Conservation (phyloP, 2,329 filamentous ascomycete species). For the Fusarium sp. region DNA sequence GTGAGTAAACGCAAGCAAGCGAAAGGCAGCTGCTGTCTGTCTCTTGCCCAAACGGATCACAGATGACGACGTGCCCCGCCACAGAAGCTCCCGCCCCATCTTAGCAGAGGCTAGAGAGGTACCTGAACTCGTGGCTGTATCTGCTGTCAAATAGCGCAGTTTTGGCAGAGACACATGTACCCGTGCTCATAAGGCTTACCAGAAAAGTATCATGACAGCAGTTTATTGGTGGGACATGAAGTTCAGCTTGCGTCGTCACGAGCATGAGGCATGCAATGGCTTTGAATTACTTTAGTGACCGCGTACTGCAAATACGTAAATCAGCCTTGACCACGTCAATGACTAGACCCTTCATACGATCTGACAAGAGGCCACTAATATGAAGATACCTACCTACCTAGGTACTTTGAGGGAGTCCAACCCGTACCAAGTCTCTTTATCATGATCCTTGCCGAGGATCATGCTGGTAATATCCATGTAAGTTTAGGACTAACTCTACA, state of each 20-base stretch:
- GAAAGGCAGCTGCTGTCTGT: slow-evolving; percentile 19
- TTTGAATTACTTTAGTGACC: slow-evolving; percentile 16
- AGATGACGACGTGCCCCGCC: slow-evolving; percentile 41
- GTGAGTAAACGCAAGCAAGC: slow-evolving; percentile 23
- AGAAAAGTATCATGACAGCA: slow-evolving; percentile 7
- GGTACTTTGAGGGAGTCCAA: too few species aligned
- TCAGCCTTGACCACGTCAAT: slow-evolving; percentile 6
- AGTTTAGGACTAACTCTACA: background rate
- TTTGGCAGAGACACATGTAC: slow-evolving; percentile 8
- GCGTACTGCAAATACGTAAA: slow-evolving; percentile 26
- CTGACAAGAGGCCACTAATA: background rate
- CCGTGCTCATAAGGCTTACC: slow-evolving; percentile 1
- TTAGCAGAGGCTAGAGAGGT: slow-evolving; percentile 28
- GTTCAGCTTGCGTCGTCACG: slow-evolving; percentile 27
- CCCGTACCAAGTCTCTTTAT: background rate
- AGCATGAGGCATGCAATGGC: background rate
- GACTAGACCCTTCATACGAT: background rate
- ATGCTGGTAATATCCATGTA: background rate
- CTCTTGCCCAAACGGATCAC: slow-evolving; percentile 32
- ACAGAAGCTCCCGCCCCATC: slow-evolving; percentile 14
- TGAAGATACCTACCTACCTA: too few species aligned
- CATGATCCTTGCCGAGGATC: background rate
- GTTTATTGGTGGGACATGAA: slow-evolving; percentile 4
- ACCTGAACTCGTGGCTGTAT: slow-evolving; percentile 1
- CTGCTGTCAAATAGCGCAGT: background rate